Evolutionary conservation across 2,329 filamentous ascomycete species (phyloP).

Genomic region (Escovopsis weberi): DNA sequence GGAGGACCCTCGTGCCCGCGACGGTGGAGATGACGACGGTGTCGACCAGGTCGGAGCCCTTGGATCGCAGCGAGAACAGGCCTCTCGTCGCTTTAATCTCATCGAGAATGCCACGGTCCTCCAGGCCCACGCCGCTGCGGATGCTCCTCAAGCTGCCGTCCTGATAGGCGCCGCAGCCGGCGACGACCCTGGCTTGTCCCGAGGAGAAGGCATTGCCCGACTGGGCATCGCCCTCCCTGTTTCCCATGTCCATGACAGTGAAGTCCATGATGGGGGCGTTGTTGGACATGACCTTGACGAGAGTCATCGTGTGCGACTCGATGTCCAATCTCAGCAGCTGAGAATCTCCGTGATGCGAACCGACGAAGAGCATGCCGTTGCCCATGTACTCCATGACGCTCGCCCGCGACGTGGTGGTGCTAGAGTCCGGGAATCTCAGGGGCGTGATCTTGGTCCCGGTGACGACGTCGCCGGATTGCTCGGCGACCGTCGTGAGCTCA

Average conservation of each 20-base stretch:
- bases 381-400: slow-evolving; percentile 67
- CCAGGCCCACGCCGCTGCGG: slow-evolving; percentile 81
- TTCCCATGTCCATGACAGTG: slow-evolving; percentile 90
- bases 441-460: slow-evolving; percentile 53
- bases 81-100: slow-evolving; percentile 62
- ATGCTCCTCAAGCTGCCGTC: slow-evolving; percentile 84
- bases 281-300: slow-evolving; percentile 58
- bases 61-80: slow-evolving; percentile 52
- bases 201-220: slow-evolving; percentile 81
- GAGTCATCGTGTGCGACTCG: slow-evolving; percentile 32
- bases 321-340: slow-evolving; percentile 55
- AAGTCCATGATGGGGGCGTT: slow-evolving; percentile 91
- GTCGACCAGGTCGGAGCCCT: slow-evolving; percentile 36
- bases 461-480: slow-evolving; percentile 52
- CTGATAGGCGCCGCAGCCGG: slow-evolving; percentile 78
- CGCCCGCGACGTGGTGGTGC: slow-evolving; percentile 50
- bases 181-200: slow-evolving; percentile 84
- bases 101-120: slow-evolving; percentile 70
- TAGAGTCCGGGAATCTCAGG: slow-evolving; percentile 14
- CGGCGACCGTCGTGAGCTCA: slow-evolving; percentile 55
- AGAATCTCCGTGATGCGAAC: slow-evolving; percentile 85
- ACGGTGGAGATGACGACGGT: slow-evolving; percentile 69
- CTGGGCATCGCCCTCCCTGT: slow-evolving; percentile 61
- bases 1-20: slow-evolving; percentile 70
- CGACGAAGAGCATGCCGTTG: slow-evolving; percentile 62